Evolutionary conservation across 306 rosid species (phyloP).

Genomic region (Begonia loranthoides): DNA sequence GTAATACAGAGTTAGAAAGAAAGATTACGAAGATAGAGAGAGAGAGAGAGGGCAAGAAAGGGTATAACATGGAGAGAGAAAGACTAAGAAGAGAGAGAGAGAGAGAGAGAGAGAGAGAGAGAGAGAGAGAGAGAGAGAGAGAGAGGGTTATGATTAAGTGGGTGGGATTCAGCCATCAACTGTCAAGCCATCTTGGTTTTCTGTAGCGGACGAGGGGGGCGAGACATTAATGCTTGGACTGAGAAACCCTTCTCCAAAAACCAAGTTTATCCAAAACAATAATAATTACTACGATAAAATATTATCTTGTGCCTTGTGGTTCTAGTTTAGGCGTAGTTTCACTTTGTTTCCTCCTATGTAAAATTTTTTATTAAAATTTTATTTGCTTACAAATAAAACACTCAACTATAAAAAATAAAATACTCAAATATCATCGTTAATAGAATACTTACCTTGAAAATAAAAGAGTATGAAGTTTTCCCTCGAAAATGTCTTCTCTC

Average conservation of each 20-base stretch:
- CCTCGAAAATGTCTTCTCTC: too few relatives aligned
- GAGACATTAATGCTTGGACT: conserved; percentile 41
- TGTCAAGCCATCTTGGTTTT: conserved; percentile 39
- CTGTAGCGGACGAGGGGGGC: conserved; percentile 93
- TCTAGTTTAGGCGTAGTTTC: too few relatives aligned
- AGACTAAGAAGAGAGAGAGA: conserved; percentile 18
- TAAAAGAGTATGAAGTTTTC: too few relatives aligned
- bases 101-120: neutral
- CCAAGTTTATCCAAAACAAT: too few relatives aligned
- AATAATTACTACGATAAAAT: too few relatives aligned
- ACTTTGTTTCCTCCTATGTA: too few relatives aligned
- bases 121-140: conserved; percentile 2
- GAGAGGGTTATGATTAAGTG: conserved; percentile 68
- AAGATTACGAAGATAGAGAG: conserved; percentile 81
- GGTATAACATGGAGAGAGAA: conserved; percentile 14
- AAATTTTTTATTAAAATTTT: too few relatives aligned
- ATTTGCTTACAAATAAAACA: too few relatives aligned
- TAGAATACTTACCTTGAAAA: too few relatives aligned
- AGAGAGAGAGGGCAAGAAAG: conserved; percentile 14
- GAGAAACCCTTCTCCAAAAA: neutral
- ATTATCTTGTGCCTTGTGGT: too few relatives aligned
- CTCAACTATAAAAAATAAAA: too few relatives aligned
- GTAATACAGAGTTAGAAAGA: conserved; percentile 9
- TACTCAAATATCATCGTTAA: too few relatives aligned
- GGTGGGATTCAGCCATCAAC: conserved; percentile 47